Evolutionary conservation across 1,284 basidiomycete genomes (phyloP), one percentile per base, ranked within the genome.

Genomic region (Phylloboletellus chloephorus): DNA sequence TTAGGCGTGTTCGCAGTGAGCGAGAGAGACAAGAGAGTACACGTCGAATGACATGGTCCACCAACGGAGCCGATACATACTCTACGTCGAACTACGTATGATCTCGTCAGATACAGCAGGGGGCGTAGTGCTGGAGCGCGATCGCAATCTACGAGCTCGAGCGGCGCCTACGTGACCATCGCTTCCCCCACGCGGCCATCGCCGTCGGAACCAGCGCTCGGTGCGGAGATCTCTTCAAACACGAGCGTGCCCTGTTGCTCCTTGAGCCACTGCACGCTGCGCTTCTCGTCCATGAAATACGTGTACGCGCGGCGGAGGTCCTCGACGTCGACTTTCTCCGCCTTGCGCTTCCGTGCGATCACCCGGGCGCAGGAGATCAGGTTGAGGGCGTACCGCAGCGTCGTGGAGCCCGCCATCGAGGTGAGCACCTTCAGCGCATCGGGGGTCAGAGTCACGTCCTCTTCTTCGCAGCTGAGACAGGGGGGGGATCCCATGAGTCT

Each of bases 271-370:
- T 93, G 81, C 21, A 96, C 87, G 53, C 89, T 94, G 48, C 95
- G 73, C 66, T 93, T 92, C 59, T 96, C 94, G 61, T 98, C 94
- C 71, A 93, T 83, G 67, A 98, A 98, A 60, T 90, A 92, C 33
- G 73, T 73, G 60, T 96, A 97, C 4, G 84, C 88, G 42, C 85
- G 72, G 28, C 85, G 72, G 34, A 98, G 73, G 61, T 96, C 93
- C 39, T 86, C 82, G 2, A 89, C 83, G 35, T 86, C 86, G 8
- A 96, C 89, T 20, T 72, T 57, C 57, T 80, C 70, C 12, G 79
- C 71, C 59, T 89, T 94, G 33, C 92, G 76, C 58, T 91, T 85
- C 49, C 76, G 74, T 2, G 93, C 86, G 3, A 94, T 71, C 33
- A 94, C 76, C 52, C 88, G 82, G 0, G 85, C 89, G 25, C 89